phyloP scores from a whole-genome alignment of 805 yeast species.

The Candida xiaguanensis region DNA sequence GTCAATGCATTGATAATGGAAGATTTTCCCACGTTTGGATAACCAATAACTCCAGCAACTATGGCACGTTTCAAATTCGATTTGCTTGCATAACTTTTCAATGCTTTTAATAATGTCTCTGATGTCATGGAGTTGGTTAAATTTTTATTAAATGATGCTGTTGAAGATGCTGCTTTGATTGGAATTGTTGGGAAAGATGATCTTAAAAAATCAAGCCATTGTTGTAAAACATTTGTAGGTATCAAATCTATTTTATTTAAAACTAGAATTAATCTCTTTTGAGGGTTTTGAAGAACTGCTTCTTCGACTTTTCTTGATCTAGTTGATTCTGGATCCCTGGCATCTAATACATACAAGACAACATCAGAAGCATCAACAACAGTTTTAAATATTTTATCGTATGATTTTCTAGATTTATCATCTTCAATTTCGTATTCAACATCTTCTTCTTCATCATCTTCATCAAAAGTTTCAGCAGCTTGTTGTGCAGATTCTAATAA shows the following conservation, averaged over 20 bases:
- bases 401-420: constrained; percentile 76
- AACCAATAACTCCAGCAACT: constrained; percentile 93
- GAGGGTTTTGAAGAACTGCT: constrained; percentile 74
- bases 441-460: constrained; percentile 30
- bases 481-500: constrained; percentile 84
- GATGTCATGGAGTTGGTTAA: constrained; percentile 72
- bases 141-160: constrained; percentile 67
- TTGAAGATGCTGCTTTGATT: constrained; percentile 70
- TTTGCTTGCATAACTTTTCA: constrained; percentile 81
- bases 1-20: constrained; percentile 88
- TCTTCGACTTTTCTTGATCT: constrained; percentile 90
- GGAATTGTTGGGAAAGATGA: constrained; percentile 91
- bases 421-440: constrained; percentile 43
- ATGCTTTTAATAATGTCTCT: constrained; percentile 66
- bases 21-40: constrained; percentile 96
- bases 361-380: constrained; percentile 94
- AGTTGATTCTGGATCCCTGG: constrained; percentile 95
- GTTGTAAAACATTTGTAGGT: constrained; percentile 77
- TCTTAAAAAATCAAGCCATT: constrained; percentile 79
- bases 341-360: constrained; percentile 88
- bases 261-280: constrained; percentile 79
- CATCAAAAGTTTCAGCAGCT: constrained; percentile 75
- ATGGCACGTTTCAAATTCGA: constrained; percentile 84
- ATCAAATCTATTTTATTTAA: constrained; percentile 90
- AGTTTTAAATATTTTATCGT: constrained; percentile 88